Conservation (phyloP, 306 rosid genomes). For the Quercus gilva region DNA sequence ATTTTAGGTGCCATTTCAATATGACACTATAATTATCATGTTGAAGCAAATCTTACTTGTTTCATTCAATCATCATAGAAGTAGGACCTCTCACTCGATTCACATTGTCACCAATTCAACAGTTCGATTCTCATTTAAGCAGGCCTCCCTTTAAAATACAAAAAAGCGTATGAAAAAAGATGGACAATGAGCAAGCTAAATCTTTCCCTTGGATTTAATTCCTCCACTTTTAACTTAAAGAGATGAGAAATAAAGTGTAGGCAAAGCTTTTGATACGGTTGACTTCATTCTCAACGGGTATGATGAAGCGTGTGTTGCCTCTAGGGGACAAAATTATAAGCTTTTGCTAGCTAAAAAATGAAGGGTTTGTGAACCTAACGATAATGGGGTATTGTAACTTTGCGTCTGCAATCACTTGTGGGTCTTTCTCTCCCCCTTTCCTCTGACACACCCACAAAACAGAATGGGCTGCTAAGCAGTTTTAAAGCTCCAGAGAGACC, state of each 20-base stretch:
- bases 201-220: conserved; percentile 26
- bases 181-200: conserved; percentile 24
- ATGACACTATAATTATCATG: conserved; percentile 32
- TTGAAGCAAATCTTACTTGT: conserved; percentile 20
- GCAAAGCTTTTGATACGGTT: conserved; percentile 37
- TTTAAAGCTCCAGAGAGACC: conserved; percentile 25
- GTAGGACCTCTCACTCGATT: conserved; percentile 11
- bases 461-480: conserved; percentile 16
- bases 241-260: neutral
- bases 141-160: conserved; percentile 5
- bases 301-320: conserved; percentile 59
- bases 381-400: conserved; percentile 12
- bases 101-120: conserved; percentile 17
- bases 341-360: conserved; percentile 27
- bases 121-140: conserved; percentile 5
- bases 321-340: conserved; percentile 50
- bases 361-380: conserved; percentile 18
- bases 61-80: conserved; percentile 20
- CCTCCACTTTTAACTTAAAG: conserved; percentile 6
- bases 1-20: neutral
- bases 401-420: conserved; percentile 39
- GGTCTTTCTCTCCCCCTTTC: conserved; percentile 19
- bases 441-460: conserved; percentile 34
- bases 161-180: conserved; percentile 1
- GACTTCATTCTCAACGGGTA: conserved; percentile 52